Conservation (phyloP, 768 basidiomycete genomes). For the Leccinum disarticulatum region DNA sequence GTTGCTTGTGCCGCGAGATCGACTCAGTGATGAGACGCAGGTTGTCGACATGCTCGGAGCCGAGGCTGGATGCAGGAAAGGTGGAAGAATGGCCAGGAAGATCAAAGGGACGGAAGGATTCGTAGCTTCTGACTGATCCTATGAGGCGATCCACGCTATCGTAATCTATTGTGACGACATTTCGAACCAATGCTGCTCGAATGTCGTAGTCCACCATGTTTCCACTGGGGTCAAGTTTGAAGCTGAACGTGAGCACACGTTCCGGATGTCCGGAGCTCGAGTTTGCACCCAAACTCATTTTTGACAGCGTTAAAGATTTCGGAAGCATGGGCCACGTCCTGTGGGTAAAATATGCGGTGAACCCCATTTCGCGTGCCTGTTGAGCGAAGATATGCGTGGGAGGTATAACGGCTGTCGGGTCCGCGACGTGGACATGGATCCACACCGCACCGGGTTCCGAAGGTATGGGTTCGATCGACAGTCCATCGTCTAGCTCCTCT, state of each 20-base stretch:
- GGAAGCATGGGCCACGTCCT: constrained; percentile 76
- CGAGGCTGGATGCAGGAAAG: constrained; percentile 7
- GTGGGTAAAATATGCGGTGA: constrained; percentile 66
- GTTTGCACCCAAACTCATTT: constrained; percentile 48
- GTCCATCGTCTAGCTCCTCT: constrained; percentile 89
- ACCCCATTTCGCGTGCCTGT: constrained; percentile 50
- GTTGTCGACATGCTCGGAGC: constrained; percentile 23
- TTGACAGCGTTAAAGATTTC: constrained; percentile 45
- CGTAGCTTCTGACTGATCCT: constrained; percentile 22
- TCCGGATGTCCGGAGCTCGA: constrained; percentile 39
- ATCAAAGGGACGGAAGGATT: constrained; percentile 25
- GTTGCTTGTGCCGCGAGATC: constrained; percentile 25
- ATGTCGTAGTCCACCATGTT: constrained; percentile 70
- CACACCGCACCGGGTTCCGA: constrained; percentile 61
- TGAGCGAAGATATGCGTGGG: constrained; percentile 63
- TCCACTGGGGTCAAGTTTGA: constrained; percentile 59
- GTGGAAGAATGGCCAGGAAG: neutral
- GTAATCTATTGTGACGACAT: constrained; percentile 66
- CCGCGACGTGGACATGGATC: constrained; percentile 92
- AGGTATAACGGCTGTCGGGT: constrained; percentile 79
- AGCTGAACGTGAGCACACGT: constrained; percentile 78
- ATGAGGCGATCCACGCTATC: constrained; percentile 59
- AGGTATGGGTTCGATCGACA: constrained; percentile 75
- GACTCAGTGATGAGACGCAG: constrained; percentile 34
- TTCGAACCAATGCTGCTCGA: constrained; percentile 70